Conservation (phyloP, 139 green algal species). For the Auxenochlorella protothecoides region DNA sequence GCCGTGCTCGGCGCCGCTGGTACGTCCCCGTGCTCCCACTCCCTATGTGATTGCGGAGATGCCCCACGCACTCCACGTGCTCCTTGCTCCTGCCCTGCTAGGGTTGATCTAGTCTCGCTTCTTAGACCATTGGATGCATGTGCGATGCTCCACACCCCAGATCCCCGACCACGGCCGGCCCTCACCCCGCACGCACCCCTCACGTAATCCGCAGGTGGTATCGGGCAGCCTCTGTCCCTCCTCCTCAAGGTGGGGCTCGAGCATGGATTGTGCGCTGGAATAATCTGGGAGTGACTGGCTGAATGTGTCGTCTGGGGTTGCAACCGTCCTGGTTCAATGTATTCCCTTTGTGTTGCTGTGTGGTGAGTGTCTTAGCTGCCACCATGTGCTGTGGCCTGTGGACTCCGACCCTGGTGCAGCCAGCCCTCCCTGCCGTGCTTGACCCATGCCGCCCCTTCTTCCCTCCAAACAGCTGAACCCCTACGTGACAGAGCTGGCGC, state of each 20-base stretch:
- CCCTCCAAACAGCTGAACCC: constrained; percentile 49
- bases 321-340: not conserved
- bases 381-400: too few species aligned
- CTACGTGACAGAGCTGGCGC: constrained; percentile 56
- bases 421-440: not conserved
- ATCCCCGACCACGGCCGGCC: too few species aligned
- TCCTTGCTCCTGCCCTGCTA: too few species aligned
- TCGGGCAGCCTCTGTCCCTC: constrained; percentile 82
- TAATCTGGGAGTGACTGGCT: too few species aligned
- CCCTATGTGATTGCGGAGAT: too few species aligned
- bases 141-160: too few species aligned
- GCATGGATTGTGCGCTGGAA: too few species aligned
- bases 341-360: not conserved
- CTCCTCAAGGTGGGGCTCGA: constrained; percentile 78
- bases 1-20: constrained; percentile 72
- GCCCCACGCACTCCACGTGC: too few species aligned
- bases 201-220: constrained; percentile 46
- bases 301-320: too few species aligned
- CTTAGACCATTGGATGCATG: too few species aligned
- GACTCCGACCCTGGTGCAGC: too few species aligned
- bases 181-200: not conserved
- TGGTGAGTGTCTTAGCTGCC: not conserved
- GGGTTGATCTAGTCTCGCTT: too few species aligned
- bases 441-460: not conserved
- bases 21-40: not conserved